phyloP scores from a whole-genome alignment of 2,329 filamentous ascomycete genomes.

The Bipolaris gigantea region DNA sequence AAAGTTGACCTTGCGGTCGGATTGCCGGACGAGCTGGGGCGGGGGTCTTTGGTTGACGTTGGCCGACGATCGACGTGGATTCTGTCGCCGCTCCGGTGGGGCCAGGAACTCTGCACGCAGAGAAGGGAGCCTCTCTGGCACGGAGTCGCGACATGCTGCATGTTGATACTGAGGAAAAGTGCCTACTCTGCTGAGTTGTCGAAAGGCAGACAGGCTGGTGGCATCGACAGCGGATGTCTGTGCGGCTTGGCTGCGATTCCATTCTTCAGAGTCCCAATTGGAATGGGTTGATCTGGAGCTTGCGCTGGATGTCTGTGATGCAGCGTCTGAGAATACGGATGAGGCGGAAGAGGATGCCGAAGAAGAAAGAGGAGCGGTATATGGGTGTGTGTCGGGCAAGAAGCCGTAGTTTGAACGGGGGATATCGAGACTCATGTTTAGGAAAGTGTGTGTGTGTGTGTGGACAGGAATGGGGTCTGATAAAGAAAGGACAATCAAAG shows the following conservation, averaged over 20 bases:
- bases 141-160: conserved; percentile 43
- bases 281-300: conserved; percentile 63
- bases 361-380: conserved; percentile 71
- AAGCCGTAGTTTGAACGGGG: conserved; percentile 38
- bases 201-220: conserved; percentile 28
- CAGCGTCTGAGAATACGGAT: conserved; percentile 72
- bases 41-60: conserved; percentile 63
- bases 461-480: not conserved
- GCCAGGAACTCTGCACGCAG: conserved; percentile 50
- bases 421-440: conserved; percentile 47
- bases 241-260: conserved; percentile 31
- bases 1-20: conserved; percentile 90
- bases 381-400: conserved; percentile 55
- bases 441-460: conserved; percentile 21
- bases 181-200: conserved; percentile 41
- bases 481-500: conserved; percentile 30
- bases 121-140: conserved; percentile 37
- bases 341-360: conserved; percentile 75
- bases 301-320: conserved; percentile 71
- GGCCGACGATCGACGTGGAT: conserved; percentile 61
- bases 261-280: conserved; percentile 50
- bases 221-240: conserved; percentile 29
- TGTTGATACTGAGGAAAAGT: conserved; percentile 44
- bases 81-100: conserved; percentile 64
- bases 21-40: conserved; percentile 79